Conservation (phyloP, 306 rosid species). For the Rosa multiflora region DNA sequence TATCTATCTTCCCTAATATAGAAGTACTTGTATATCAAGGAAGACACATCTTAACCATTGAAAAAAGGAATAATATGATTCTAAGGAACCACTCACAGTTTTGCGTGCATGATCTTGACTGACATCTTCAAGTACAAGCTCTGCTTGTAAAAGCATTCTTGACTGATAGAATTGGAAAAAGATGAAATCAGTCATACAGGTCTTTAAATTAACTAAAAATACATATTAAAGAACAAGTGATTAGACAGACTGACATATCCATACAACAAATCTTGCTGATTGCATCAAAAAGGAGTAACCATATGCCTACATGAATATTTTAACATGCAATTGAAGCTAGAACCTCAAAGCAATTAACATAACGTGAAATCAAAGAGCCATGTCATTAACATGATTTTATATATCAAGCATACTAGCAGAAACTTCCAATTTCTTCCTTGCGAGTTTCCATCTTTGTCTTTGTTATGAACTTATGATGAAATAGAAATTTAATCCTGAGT, state of each 20-base stretch:
- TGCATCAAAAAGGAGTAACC: neutral
- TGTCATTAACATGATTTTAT: neutral
- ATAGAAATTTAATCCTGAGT: neutral
- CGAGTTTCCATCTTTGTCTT: neutral
- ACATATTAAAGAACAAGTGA: neutral
- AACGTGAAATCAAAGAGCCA: neutral
- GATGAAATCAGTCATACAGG: neutral
- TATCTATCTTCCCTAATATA: neutral
- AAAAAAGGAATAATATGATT: neutral
- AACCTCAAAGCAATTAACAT: neutral
- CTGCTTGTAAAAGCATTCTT: conserved; percentile 89
- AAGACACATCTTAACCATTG: neutral
- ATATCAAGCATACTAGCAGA: neutral
- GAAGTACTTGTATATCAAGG: neutral
- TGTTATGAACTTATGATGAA: neutral
- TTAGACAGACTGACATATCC: neutral
- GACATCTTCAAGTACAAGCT: conserved; percentile 92
- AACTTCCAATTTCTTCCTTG: neutral
- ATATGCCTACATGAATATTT: neutral
- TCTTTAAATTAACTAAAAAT: neutral
- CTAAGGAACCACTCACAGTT: conserved; percentile 57
- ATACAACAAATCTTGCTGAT: neutral
- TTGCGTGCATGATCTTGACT: conserved; percentile 97
- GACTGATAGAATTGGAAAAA: conserved; percentile 44
- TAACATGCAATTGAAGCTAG: neutral